Evolutionary conservation across 192 early-diverging fungal species (phyloP).

Genomic region (Funneliformis geosporum): DNA sequence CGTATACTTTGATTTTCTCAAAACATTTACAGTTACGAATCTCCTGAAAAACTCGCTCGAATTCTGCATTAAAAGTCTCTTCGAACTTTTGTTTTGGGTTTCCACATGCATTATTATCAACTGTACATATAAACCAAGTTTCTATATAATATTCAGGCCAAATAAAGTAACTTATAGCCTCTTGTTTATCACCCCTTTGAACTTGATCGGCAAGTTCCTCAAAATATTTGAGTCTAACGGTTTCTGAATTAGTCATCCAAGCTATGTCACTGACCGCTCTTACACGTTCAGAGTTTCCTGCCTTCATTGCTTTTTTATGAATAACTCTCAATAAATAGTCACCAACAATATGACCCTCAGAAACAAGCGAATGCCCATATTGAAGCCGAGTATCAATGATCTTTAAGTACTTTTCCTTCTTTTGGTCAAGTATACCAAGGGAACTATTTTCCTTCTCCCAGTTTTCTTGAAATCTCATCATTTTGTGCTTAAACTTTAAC

Average conservation of each 20-base stretch:
- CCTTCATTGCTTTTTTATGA: constrained; percentile 22
- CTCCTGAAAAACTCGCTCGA: not conserved
- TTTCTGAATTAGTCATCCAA: not conserved
- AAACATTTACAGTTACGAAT: constrained; percentile 19
- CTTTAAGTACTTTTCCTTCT: constrained; percentile 12
- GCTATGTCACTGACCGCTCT: not conserved
- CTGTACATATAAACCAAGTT: not conserved
- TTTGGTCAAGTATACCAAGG: constrained; percentile 24
- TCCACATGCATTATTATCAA: not conserved
- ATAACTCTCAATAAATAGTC: constrained; percentile 20
- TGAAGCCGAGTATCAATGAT: constrained; percentile 15
- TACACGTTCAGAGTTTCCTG: not conserved
- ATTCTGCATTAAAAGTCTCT: constrained; percentile 17
- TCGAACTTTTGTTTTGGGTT: constrained; percentile 5
- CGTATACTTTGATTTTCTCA: constrained; percentile 22
- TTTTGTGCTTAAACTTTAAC: constrained; percentile 6
- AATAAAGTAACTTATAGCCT: constrained; percentile 1
- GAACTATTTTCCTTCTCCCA: constrained; percentile 24
- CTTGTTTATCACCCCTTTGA: not conserved
- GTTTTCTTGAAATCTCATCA: not conserved
- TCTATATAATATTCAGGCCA: not conserved
- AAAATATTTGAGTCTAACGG: constrained; percentile 25
- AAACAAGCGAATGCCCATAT: constrained; percentile 18
- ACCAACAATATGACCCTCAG: not conserved
- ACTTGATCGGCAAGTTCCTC: constrained; percentile 10